phyloP scores from a whole-genome alignment of 169 alveolate species.

The Blepharisma undulans region DNA sequence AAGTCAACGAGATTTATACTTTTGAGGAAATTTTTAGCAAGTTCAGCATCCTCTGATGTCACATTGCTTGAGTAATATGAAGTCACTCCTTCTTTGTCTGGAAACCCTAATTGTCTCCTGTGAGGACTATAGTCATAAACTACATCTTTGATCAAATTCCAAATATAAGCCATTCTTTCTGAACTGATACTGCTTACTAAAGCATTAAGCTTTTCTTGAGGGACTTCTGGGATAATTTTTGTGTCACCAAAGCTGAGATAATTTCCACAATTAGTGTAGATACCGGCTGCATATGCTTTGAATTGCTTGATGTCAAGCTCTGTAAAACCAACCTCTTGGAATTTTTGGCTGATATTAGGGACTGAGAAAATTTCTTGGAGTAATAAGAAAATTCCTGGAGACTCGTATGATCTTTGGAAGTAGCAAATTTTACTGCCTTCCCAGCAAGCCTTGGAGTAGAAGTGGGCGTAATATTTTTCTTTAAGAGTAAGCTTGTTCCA shows the following conservation, averaged over 20 bases:
- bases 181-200: conserved; percentile 43
- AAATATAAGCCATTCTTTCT: conserved; percentile 46
- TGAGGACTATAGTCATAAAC: conserved; percentile 59
- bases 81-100: conserved; percentile 56
- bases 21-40: conserved; percentile 58
- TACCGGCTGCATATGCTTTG: conserved; percentile 67
- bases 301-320: conserved; percentile 54
- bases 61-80: conserved; percentile 68
- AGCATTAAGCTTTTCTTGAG: conserved; percentile 53
- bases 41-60: conserved; percentile 60
- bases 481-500: conserved; percentile 56
- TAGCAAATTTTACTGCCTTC: conserved; percentile 74
- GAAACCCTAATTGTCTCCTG: conserved; percentile 55
- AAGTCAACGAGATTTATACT: conserved; percentile 46
- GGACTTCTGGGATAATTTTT: conserved; percentile 77
- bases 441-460: conserved; percentile 76
- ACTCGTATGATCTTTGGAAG: conserved; percentile 77
- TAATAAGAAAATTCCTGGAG: conserved; percentile 78
- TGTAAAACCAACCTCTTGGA: conserved; percentile 42
- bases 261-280: conserved; percentile 74
- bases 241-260: conserved; percentile 76
- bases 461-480: conserved; percentile 75
- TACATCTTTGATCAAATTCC: conserved; percentile 47
- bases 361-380: conserved; percentile 58
- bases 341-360: conserved; percentile 47